These are phyloP conservation scores for Aspergillus quadricinctus DNA, from an alignment of 2,329 filamentous ascomycete genomes.

Conservation along the genomic window DNA sequence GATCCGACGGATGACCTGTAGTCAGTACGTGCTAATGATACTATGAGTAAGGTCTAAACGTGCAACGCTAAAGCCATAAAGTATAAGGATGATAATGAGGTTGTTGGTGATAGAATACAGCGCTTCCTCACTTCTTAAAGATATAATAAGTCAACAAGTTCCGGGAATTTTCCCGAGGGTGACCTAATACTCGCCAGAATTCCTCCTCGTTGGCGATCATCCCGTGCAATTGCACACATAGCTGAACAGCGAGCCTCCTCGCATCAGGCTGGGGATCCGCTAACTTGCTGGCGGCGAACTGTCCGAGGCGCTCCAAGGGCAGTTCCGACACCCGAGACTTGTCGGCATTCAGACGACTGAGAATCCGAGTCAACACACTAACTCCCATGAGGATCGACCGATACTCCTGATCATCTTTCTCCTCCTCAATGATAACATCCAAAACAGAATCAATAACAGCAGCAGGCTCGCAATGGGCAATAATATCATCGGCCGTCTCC, in stretches of 20 bases:
- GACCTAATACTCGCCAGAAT: conserved; percentile 28
- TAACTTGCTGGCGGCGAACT: conserved; percentile 29
- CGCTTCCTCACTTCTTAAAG: conserved; percentile 3
- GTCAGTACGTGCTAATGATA: not conserved
- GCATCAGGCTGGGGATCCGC: conserved; percentile 33
- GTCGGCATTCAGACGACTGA: conserved; percentile 22
- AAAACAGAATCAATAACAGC: conserved; percentile 6
- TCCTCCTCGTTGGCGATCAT: conserved; percentile 23
- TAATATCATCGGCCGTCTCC: conserved; percentile 35
- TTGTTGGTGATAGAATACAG: not conserved
- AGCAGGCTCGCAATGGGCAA: conserved; percentile 24
- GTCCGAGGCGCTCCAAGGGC: conserved; percentile 27
- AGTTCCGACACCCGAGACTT: conserved; percentile 11
- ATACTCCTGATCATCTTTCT: conserved; percentile 26
- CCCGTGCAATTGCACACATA: conserved; percentile 26
- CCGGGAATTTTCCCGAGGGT: conserved; percentile 27
- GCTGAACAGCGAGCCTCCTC: conserved; percentile 34
- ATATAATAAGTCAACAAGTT: conserved; percentile 38
- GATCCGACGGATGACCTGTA: not conserved
- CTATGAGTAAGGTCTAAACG: not conserved
- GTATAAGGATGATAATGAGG: not conserved
- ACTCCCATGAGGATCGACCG: conserved; percentile 34
- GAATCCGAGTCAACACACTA: conserved; percentile 24
- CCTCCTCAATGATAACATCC: conserved; percentile 16
- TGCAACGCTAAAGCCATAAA: not conserved